Evolutionary conservation across 306 rosid genomes (phyloP), one percentile per base, ranked within the genome.

Genomic region (Ziziphus jujuba): DNA sequence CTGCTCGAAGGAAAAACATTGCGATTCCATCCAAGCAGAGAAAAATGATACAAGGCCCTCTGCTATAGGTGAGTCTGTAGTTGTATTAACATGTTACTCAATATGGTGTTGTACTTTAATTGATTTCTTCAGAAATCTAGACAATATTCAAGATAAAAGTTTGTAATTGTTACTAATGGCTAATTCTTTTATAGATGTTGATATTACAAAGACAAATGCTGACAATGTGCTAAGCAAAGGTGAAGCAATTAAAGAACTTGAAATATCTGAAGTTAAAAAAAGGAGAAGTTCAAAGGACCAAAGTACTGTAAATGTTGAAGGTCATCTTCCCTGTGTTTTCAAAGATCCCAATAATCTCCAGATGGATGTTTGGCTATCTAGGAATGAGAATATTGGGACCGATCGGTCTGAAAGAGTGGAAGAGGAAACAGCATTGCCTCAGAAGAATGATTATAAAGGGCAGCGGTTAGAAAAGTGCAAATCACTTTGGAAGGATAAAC

Each of bases 361-460:
- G 51, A 77, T 67, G 66, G 57, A 69, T 59, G 51, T 58, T 15
- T 7, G 40, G 33, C 63, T 56, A 40, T 56, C 75, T 64, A 48
- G 25, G 55, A 20, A 52, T 36, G 72, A 56, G 71, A 81, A 70
- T 65, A 34, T 54, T 14, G 80, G 73, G 72, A 63, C 64, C 53
- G 72, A 20, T 57, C 65, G 49, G 54, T 66, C 52, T 49, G 65
- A 54, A 66, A 57, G 66, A 74, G 60, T 81, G 25, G 74, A 49
- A 69, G 85, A 70, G 66, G 82, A 73, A 75, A 78, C 50, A 80
- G 73, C 74, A 56, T 47, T 67, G 50, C 43, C 78, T 38, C 76
- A 59, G 65, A 59, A 60, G 35, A 67, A 76, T 49, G 81, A 61
- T 72, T 73, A 77, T 24, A 69, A 80, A 57, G 45, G 47, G 55